Percentiles rank a stretch among this genome's conserved stretches.
Conservation (phyloP, 108 stramenopile genomes). For the Pseudonitzschia multiseries region DNA sequence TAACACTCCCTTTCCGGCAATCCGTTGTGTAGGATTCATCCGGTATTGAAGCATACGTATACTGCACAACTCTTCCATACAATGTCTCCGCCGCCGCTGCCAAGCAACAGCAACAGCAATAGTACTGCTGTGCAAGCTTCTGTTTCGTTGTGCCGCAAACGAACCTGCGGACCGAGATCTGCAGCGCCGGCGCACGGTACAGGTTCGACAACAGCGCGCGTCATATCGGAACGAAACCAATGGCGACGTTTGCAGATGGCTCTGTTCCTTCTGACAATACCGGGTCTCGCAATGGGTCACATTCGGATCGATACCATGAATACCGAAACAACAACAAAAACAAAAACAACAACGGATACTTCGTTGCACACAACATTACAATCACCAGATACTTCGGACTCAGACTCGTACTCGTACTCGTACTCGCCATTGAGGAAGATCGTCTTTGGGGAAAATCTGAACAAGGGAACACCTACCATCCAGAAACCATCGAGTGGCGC, state of each 20-base stretch:
- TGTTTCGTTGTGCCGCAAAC: not conserved
- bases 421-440: not conserved
- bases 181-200: not conserved
- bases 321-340: not conserved
- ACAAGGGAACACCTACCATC: not conserved
- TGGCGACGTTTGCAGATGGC: conserved; percentile 24
- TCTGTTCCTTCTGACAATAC: conserved; percentile 22
- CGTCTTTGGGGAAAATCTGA: not conserved
- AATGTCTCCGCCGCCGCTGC: too few species aligned
- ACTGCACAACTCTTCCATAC: too few species aligned
- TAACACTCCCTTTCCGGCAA: too few species aligned
- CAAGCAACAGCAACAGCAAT: too few species aligned
- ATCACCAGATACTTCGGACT: too few species aligned
- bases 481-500: not conserved
- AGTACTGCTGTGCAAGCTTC: too few species aligned
- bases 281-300: conserved; percentile 1
- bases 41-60: too few species aligned
- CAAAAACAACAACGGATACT: not conserved
- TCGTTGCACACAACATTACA: not conserved
- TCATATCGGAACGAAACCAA: conserved; percentile 1
- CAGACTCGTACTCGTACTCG: not conserved
- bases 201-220: not conserved
- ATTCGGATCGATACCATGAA: not conserved
- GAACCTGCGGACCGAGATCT: too few species aligned
- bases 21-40: too few species aligned